Conservation (phyloP, 2,329 filamentous ascomycete genomes). For the Scedosporium dehoogii region DNA sequence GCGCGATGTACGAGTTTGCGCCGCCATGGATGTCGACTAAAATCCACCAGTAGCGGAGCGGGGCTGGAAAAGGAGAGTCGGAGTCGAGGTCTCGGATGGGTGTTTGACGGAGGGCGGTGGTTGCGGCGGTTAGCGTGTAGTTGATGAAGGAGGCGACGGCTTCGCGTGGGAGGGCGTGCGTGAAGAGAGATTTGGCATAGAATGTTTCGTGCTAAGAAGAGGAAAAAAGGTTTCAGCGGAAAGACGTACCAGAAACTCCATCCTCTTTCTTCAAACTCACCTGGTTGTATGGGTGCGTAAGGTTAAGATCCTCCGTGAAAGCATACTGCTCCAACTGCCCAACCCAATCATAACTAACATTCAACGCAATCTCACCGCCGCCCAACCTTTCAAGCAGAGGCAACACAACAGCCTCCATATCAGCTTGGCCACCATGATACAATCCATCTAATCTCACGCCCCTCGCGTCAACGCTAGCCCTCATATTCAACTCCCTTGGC, state of each 20-base stretch:
- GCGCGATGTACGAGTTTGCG: constrained; percentile 24
- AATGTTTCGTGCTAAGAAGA: constrained; percentile 16
- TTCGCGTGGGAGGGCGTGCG: constrained; percentile 13
- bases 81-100: background rate
- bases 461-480: constrained; percentile 13
- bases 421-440: constrained; percentile 15
- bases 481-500: constrained; percentile 19
- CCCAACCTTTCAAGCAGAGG: constrained; percentile 14
- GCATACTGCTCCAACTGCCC: constrained; percentile 11
- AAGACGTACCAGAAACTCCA: too few relatives aligned
- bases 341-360: constrained; percentile 5
- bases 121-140: constrained; percentile 12
- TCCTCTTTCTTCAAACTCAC: constrained; percentile 10
- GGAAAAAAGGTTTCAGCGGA: background rate
- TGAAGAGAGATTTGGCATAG: constrained; percentile 20
- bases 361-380: background rate
- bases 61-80: background rate
- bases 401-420: constrained; percentile 11
- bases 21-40: constrained; percentile 22
- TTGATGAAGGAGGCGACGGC: constrained; percentile 14
- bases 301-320: constrained; percentile 11
- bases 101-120: background rate
- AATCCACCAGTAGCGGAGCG: constrained; percentile 10
- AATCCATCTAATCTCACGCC: constrained; percentile 17
- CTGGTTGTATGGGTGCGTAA: constrained; percentile 15